Percentiles rank a stretch among this genome's conserved stretches.
Evolutionary conservation across 2,329 filamentous ascomycete genomes (phyloP).

Genomic region (Elsinoe batatas): DNA sequence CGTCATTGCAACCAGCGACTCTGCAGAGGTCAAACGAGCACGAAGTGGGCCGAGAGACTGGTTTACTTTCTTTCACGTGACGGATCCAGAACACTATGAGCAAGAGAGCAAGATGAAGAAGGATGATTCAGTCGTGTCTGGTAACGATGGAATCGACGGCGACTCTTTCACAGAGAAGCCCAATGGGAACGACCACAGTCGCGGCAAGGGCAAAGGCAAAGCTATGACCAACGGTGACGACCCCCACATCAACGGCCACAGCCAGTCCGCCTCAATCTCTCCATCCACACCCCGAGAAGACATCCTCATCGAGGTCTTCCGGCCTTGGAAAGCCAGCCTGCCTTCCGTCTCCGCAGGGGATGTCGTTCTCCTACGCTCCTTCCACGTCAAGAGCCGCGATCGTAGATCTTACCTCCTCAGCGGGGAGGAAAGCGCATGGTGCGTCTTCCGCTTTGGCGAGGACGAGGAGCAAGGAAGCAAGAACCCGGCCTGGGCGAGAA

Average conservation of each 20-base stretch:
- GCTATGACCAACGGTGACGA: background rate
- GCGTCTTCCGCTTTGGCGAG: constrained; percentile 34
- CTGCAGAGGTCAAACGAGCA: constrained; percentile 28
- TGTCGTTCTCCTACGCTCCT: constrained; percentile 34
- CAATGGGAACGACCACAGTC: too few species aligned
- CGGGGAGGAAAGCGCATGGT: constrained; percentile 37
- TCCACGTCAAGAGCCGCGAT: constrained; percentile 34
- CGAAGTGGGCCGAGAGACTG: constrained; percentile 35
- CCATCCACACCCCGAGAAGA: background rate
- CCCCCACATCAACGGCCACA: too few species aligned
- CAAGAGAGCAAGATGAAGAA: background rate
- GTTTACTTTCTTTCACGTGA: constrained; percentile 33
- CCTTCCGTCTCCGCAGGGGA: constrained; percentile 35
- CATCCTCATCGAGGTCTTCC: constrained; percentile 33
- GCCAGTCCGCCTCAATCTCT: too few species aligned
- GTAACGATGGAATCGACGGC: too few species aligned
- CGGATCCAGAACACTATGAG: constrained; percentile 28
- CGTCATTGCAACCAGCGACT: constrained; percentile 31
- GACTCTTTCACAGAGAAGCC: too few species aligned
- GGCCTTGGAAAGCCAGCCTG: constrained; percentile 33
- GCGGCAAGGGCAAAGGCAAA: background rate
- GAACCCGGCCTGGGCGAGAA: constrained; percentile 23
- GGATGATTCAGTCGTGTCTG: too few species aligned
- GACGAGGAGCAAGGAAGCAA: constrained; percentile 15
- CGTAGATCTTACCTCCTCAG: constrained; percentile 30